These are phyloP conservation scores for Physaria fendleri DNA, from an alignment of 345 rosid genomes.

Conservation along the genomic window DNA sequence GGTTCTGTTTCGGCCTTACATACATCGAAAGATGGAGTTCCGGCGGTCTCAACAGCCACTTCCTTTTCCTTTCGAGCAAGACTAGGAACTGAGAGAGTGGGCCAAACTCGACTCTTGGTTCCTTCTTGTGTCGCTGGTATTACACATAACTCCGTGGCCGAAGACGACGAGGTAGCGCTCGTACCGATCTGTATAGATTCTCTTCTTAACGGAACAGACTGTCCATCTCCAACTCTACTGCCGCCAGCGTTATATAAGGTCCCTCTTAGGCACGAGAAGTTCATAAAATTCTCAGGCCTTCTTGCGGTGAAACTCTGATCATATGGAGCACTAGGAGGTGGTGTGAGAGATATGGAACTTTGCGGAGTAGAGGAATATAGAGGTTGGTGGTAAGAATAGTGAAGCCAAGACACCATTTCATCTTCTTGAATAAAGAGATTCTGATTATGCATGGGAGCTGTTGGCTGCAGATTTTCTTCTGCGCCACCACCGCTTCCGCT, in stretches of 20 bases:
- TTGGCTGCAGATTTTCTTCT: background rate
- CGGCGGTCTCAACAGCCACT: background rate
- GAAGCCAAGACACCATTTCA: conserved; percentile 84
- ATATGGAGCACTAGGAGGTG: background rate
- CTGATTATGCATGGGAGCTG: conserved; percentile 22
- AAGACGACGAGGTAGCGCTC: background rate
- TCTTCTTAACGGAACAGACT: background rate
- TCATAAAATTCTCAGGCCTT: conserved; percentile 7
- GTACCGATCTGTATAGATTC: background rate
- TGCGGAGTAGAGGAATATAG: conserved; percentile 24
- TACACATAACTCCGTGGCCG: background rate
- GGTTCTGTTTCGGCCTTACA: background rate
- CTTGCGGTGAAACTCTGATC: background rate
- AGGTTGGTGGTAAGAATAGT: conserved; percentile 43
- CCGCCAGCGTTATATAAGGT: background rate
- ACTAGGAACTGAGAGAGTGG: conserved; percentile 5
- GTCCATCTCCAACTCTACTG: background rate
- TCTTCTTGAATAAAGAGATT: conserved; percentile 64
- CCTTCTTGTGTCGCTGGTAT: background rate
- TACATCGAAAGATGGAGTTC: background rate
- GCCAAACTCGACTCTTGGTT: background rate
- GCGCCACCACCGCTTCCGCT: conserved; percentile 14
- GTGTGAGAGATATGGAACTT: background rate
- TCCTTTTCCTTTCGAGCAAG: background rate
- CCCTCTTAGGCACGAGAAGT: conserved; percentile 2